Evolutionary conservation across 176 grass and related monocot genomes (phyloP).

Genomic region (Cenchrus purpureus): DNA sequence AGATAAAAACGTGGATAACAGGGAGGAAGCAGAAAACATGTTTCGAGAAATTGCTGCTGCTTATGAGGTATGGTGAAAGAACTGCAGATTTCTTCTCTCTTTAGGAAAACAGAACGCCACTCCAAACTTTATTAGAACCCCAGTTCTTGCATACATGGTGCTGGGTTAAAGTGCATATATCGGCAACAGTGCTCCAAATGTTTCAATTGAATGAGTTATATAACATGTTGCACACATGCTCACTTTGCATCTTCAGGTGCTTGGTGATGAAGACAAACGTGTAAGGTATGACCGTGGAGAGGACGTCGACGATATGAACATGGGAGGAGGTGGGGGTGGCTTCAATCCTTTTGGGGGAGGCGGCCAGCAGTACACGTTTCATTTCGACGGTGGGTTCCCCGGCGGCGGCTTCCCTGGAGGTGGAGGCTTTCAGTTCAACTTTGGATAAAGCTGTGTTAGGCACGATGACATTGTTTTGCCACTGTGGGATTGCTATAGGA

Average conservation of each 20-base stretch:
- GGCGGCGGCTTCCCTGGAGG: conserved; percentile 74
- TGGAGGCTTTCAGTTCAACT: conserved; percentile 74
- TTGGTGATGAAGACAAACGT: conserved; percentile 92
- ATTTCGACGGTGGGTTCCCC: conserved; percentile 72
- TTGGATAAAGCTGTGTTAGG: conserved; percentile 28
- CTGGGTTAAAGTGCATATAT: neutral
- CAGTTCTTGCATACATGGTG: neutral
- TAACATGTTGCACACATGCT: neutral
- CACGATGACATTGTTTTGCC: neutral
- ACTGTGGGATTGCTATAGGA: conserved; percentile 34
- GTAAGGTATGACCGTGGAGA: conserved; percentile 89
- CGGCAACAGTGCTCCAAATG: neutral
- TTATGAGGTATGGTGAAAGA: conserved; percentile 69
- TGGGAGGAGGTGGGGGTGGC: conserved; percentile 71
- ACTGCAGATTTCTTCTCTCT: conserved; percentile 5
- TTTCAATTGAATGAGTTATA: neutral
- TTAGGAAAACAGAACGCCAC: neutral
- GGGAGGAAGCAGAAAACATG: conserved; percentile 89
- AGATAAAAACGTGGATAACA: conserved; percentile 95
- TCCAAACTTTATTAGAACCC: neutral
- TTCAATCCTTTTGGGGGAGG: conserved; percentile 76
- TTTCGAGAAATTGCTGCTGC: conserved; percentile 93
- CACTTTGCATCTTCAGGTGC: conserved; percentile 56
- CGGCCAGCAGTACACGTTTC: conserved; percentile 78
- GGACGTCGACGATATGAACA: conserved; percentile 83